Evolutionary conservation across 371 early-diverging fungal genomes (phyloP).

Genomic region (Mortierella sp.): DNA sequence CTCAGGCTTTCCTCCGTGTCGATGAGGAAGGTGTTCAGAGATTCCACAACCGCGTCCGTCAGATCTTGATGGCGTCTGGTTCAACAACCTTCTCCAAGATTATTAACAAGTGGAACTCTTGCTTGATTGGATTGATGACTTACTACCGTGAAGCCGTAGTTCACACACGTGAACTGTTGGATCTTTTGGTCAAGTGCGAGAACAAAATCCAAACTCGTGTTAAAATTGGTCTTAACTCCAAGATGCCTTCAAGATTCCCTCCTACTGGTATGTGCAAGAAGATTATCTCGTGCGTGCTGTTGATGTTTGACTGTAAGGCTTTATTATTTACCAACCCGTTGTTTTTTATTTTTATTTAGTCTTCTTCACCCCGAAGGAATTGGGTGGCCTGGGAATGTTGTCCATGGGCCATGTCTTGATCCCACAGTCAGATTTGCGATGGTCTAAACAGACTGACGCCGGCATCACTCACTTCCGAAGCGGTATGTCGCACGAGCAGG

Average conservation of each 20-base stretch:
- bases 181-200: constrained; percentile 96
- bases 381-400: constrained; percentile 99
- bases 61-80: constrained; percentile 98
- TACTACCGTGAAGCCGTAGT: constrained; percentile 99
- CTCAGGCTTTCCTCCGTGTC: constrained; percentile 95
- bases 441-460: constrained; percentile 97
- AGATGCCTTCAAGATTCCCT: constrained; percentile 99
- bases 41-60: constrained; percentile 97
- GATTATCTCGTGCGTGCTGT: neutral
- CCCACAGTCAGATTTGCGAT: constrained; percentile 96
- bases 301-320: neutral
- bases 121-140: constrained; percentile 97
- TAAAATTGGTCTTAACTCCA: constrained; percentile 99
- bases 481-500: constrained; percentile 98
- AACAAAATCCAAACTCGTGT: constrained; percentile 99
- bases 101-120: constrained; percentile 97
- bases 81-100: constrained; percentile 98
- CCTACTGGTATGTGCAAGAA: constrained; percentile 69
- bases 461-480: constrained; percentile 98
- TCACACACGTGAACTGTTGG: constrained; percentile 96
- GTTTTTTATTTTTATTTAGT: constrained; percentile 24
- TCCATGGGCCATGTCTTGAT: constrained; percentile 98
- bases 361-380: constrained; percentile 86
- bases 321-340: neutral
- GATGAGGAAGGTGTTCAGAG: constrained; percentile 93